Evolutionary conservation across 768 basidiomycete genomes (phyloP).

Genomic region (Mycena albidolilacea): DNA sequence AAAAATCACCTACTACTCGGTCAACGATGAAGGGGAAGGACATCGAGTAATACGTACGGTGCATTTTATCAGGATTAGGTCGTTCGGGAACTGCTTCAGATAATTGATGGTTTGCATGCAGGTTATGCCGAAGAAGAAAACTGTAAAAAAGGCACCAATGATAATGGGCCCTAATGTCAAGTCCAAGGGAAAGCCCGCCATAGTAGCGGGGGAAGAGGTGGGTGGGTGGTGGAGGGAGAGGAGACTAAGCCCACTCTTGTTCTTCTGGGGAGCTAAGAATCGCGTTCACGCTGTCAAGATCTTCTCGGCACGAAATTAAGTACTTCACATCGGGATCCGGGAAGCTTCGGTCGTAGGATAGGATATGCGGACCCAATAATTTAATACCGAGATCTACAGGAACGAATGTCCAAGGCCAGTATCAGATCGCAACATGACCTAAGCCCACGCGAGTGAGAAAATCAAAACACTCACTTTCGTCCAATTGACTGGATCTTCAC

Average conservation of each 20-base stretch:
- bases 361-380: neutral
- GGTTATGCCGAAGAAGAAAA: conserved; percentile 33
- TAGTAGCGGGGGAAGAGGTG: neutral
- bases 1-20: conserved; percentile 24
- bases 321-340: conserved; percentile 6
- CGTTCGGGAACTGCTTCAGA: conserved; percentile 32
- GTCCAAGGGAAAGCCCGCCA: conserved; percentile 11
- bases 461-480: too few relatives aligned
- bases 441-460: neutral
- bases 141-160: conserved; percentile 23
- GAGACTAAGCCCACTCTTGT: neutral
- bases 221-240: neutral
- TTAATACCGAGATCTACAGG: too few relatives aligned
- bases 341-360: conserved; percentile 1
- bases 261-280: neutral
- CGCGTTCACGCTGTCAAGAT: conserved; percentile 28
- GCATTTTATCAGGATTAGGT: conserved; percentile 24
- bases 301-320: neutral
- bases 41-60: conserved; percentile 11
- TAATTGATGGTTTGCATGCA: conserved; percentile 37
- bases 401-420: too few relatives aligned
- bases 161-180: conserved; percentile 28
- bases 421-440: neutral
- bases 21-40: neutral
- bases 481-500: too few relatives aligned